phyloP scores from a whole-genome alignment of 768 basidiomycete species.

The Leccinum uliginosum region DNA sequence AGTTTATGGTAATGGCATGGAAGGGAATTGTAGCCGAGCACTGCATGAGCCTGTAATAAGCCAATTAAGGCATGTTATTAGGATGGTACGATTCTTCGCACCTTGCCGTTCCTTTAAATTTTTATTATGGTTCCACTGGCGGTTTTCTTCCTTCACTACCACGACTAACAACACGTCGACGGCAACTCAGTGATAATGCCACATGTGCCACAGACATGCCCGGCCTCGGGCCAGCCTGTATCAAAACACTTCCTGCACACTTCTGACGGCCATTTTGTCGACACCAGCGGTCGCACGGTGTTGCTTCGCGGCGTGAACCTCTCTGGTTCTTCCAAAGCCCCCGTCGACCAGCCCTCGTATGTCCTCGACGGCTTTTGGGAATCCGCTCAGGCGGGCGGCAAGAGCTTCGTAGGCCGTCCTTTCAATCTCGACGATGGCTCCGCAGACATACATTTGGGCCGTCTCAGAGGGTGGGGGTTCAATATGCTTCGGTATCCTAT shows the following conservation, averaged over 20 bases:
- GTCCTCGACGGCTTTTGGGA: slow-evolving; percentile 79
- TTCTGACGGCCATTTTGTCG: slow-evolving; percentile 64
- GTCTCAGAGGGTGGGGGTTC: slow-evolving; percentile 93
- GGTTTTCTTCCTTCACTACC: neutral
- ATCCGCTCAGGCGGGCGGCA: slow-evolving; percentile 60
- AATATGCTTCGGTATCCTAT: slow-evolving; percentile 78
- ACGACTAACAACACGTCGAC: neutral
- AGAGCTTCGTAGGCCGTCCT: slow-evolving; percentile 72
- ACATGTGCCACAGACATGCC: slow-evolving; percentile 16
- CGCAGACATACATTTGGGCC: slow-evolving; percentile 78
- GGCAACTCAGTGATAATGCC: slow-evolving; percentile 18
- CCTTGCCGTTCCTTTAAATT: neutral
- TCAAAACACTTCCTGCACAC: slow-evolving; percentile 54
- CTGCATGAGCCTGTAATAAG: neutral
- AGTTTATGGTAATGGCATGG: neutral
- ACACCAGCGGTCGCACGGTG: slow-evolving; percentile 68
- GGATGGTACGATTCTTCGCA: slow-evolving; percentile 19
- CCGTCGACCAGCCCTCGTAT: slow-evolving; percentile 64
- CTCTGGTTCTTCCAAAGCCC: slow-evolving; percentile 84
- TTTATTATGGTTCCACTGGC: neutral
- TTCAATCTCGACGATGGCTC: slow-evolving; percentile 81
- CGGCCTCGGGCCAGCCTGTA: slow-evolving; percentile 12
- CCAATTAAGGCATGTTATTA: slow-evolving; percentile 11
- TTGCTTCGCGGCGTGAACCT: slow-evolving; percentile 94
- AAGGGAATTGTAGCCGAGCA: neutral